Evolutionary conservation across 805 yeast species (phyloP), one percentile per base, ranked within the genome.

Genomic region (Saccharomycopsis sp.): DNA sequence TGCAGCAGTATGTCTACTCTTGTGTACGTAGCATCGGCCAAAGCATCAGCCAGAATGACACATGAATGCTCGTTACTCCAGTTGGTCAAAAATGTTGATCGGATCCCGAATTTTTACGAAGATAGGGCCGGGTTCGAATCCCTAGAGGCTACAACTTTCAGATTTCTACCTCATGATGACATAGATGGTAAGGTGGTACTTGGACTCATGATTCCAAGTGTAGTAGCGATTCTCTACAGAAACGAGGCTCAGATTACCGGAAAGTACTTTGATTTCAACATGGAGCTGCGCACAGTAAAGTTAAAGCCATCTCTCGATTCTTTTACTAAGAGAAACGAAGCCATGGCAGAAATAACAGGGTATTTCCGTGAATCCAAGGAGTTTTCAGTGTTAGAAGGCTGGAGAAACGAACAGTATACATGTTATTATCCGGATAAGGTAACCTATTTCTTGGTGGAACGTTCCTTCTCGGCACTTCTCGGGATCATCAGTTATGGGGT

Each of bases 401-500:
- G 99, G 99, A 79, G 99, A 68, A 72, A 87, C 68, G 99, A 94
- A 71, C 75, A 81, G 42, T 94, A 90, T 70, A 77, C 85, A 0
- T 82, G 92, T 3, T 89, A 85, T 70, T 77, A 79, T 57, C 83
- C 85, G 0, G 60, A 74, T 0, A 73, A 75, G 17, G 62, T 58
- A 0, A 86, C 87, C 0, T 94, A 93, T 66, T 71, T 90, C 64
- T 72, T 76, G 3, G 71, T 90, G 2, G 99, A 94, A 69, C 76
- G 99, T 49, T 85, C 97, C 0, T 82, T 89, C 58, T 82, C 96
- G 14, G 87, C 89, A 0, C 70, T 90, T 14, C 68, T 93, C 49
- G 99, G 99, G 0, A 86, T 94, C 9, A 84, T 87, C 0, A 89
- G 96, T 60, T 91, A 90, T 69, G 99, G 99, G 0, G 85, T 86